These are phyloP conservation scores for Cutaneotrichosporon mucoides DNA, from an alignment of 1,284 basidiomycete genomes.

Conservation along the genomic window DNA sequence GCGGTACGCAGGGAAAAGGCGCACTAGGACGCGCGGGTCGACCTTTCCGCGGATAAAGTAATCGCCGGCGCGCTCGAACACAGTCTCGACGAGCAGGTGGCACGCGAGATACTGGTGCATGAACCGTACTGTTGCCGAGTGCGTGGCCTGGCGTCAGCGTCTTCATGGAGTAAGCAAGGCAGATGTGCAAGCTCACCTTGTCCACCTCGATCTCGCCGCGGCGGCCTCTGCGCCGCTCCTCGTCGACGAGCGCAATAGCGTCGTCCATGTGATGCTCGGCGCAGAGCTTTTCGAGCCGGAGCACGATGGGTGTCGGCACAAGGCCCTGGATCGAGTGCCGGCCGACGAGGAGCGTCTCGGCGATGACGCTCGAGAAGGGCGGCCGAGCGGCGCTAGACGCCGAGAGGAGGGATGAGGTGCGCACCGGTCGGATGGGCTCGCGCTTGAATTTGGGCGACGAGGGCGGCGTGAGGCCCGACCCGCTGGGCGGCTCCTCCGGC, in stretches of 20 bases:
- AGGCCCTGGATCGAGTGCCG: slow-evolving; percentile 45
- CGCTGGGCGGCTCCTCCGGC: slow-evolving; percentile 36
- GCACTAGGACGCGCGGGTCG: slow-evolving; percentile 47
- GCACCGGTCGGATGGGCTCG: slow-evolving; percentile 22
- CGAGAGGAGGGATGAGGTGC: slow-evolving; percentile 23
- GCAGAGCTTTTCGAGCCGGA: slow-evolving; percentile 44
- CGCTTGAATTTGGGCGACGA: slow-evolving; percentile 30
- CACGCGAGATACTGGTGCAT: slow-evolving; percentile 49
- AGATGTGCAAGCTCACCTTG: slow-evolving; percentile 27
- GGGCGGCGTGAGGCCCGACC: slow-evolving; percentile 42
- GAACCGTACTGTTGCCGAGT: slow-evolving; percentile 43
- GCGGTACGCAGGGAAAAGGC: slow-evolving; percentile 45
- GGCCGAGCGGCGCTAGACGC: neutral
- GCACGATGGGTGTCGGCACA: slow-evolving; percentile 42
- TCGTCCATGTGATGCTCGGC: slow-evolving; percentile 44
- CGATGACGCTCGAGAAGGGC: slow-evolving; percentile 38
- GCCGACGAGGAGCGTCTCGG: slow-evolving; percentile 47
- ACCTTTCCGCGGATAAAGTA: slow-evolving; percentile 44
- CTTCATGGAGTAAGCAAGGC: neutral
- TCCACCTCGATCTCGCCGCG: slow-evolving; percentile 42
- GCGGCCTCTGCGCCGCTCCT: slow-evolving; percentile 39
- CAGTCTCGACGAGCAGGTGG: slow-evolving; percentile 41
- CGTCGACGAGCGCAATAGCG: slow-evolving; percentile 45
- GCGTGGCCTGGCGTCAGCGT: slow-evolving; percentile 28
- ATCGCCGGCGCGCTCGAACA: slow-evolving; percentile 49